A percentile compares a stretch with the other conserved stretches of the same genome.
These are phyloP conservation scores for Carallia brachiata DNA, from an alignment of 345 rosid genomes.

Conservation along the genomic window DNA sequence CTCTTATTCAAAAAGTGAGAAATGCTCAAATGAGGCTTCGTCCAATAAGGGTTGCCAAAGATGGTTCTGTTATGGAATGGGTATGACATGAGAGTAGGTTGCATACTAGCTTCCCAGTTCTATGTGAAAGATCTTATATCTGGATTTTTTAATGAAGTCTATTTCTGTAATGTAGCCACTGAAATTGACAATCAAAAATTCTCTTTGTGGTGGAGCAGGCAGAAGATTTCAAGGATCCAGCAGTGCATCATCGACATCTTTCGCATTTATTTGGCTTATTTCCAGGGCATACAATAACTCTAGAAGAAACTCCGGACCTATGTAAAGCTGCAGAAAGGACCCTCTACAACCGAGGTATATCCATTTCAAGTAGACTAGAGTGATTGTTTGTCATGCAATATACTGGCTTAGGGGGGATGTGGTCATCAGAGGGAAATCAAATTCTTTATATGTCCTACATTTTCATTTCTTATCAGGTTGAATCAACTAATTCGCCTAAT, in stretches of 20 bases:
- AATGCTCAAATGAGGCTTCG: slow-evolving; percentile 60
- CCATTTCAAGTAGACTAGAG: background rate
- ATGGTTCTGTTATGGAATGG: slow-evolving; percentile 97
- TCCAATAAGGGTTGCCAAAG: slow-evolving; percentile 61
- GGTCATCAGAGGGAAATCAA: background rate
- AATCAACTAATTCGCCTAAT: background rate
- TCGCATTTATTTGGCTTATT: slow-evolving; percentile 89
- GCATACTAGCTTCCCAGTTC: background rate
- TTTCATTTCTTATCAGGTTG: background rate
- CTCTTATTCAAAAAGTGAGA: slow-evolving; percentile 52
- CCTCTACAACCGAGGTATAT: slow-evolving; percentile 75
- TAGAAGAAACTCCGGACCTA: slow-evolving; percentile 61
- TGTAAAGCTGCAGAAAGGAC: slow-evolving; percentile 66
- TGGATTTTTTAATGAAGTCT: background rate
- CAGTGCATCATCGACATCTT: slow-evolving; percentile 78
- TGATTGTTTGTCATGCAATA: background rate
- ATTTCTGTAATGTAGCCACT: background rate
- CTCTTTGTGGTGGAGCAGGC: slow-evolving; percentile 34
- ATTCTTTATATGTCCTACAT: background rate
- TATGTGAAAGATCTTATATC: background rate
- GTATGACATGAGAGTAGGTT: slow-evolving; percentile 25
- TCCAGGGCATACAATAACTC: slow-evolving; percentile 77
- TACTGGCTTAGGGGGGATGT: background rate
- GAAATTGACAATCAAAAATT: slow-evolving; percentile 1
- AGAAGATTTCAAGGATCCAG: slow-evolving; percentile 79